Base-by-base conservation (phyloP, 805 yeast genomes). In the Ogataea neopini region DNA sequence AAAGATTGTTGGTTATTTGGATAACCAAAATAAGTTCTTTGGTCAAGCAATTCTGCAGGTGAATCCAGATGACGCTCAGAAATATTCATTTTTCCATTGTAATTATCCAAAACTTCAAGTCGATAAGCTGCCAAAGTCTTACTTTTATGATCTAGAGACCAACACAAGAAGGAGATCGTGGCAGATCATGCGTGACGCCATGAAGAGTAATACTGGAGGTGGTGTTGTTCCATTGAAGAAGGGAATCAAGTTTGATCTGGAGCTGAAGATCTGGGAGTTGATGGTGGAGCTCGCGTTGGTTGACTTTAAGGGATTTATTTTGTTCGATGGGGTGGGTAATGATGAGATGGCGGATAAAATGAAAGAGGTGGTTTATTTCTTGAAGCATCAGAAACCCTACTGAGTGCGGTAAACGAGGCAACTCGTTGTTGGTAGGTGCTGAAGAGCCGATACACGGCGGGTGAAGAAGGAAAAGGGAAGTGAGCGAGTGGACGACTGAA, bases 1-100 rank as follows among this genome's bases (percentile, higher is more conserved):
- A 6, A 59, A 65, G 35, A 62, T 59, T 19, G 62, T 60, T 40
- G 70, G 70, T 3, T 58, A 56, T 44, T 50, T 58, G 13, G 62
- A 64, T 41, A 49, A 49, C 28, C 47, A 51, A 22, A 58, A 57
- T 35, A 25, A 42, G 29, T 64, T 63, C 44, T 48, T 35, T 18
- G 70, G 70, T 2, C 68, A 63, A 44, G 61, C 67, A 7, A 64
- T 66, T 15, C 40, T 65, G 40, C 70, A 66, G 42, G 50, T 40
- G 11, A 57, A 65, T 43, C 70, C 70, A 4, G 55, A 52, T 37
- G 56, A 61, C 43, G 34, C 38, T 14, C 39, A 51, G n/a, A 46
- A 46, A 28, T 60, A 45, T 32, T 56, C 63, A 37, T 66, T 66
- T 39, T 49, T 65, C 43, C 70, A 66, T 48, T 48, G 63, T 45